These are phyloP conservation scores for Leishmania guyanensis DNA, from an alignment of 208 protist species.

Conservation along the genomic window DNA sequence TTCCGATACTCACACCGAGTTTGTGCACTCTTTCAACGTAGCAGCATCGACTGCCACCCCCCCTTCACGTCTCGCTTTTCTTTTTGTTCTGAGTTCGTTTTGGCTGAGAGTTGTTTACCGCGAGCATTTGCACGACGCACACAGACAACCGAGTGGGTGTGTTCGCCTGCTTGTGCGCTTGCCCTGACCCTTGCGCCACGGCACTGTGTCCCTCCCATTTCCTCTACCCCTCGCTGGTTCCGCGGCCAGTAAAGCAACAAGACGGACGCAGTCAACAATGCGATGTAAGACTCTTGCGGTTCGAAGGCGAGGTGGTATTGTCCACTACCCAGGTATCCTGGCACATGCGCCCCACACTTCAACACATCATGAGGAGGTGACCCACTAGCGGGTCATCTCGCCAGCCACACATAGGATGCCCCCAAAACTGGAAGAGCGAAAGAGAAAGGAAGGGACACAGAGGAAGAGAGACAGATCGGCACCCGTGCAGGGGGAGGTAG, in stretches of 20 bases:
- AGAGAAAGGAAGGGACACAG: not conserved
- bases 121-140: constrained; percentile 1
- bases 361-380: not conserved
- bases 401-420: not conserved
- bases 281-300: too few relatives aligned
- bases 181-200: not conserved
- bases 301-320: too few relatives aligned
- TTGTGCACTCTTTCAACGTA: not conserved
- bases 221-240: not conserved
- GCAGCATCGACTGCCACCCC: not conserved
- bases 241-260: not conserved
- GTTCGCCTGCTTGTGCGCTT: not conserved
- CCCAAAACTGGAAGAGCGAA: not conserved
- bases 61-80: not conserved
- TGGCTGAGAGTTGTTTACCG: not conserved
- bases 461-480: not conserved
- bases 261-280: too few relatives aligned
- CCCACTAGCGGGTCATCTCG: not conserved
- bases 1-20: not conserved
- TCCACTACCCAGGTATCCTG: too few relatives aligned
- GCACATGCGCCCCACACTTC: too few relatives aligned
- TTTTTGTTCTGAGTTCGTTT: not conserved
- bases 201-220: not conserved
- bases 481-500: not conserved
- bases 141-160: not conserved